Base-by-base conservation (phyloP, 305 asterid species). In the Solanum hybrid region DNA sequence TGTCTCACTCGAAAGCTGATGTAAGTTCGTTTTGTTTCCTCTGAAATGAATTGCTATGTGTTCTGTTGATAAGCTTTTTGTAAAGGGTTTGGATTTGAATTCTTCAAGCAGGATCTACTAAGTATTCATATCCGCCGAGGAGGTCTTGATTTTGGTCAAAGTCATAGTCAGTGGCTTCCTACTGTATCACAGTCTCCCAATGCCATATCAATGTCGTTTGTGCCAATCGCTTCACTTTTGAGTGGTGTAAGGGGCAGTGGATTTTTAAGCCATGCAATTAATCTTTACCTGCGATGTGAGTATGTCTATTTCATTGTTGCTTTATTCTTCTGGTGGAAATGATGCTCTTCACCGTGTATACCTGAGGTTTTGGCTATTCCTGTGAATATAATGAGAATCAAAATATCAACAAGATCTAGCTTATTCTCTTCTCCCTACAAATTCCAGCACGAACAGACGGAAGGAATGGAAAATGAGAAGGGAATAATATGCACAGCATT, bases 201-300 rank as follows among this genome's bases (percentile, higher is more conserved):
- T 92, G 99, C 92, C 89, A 94, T 96, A 93, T 95, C 99, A 14
- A 96, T 97, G 98, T 94, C 99, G 26, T 94, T 95, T 90, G 98
- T 97, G 93, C 99, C 99, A 71, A 96, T 97, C 46, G 95, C 94
- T 77, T 97, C 99, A 37, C 97, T 97, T 80, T 91, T 96, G 89
- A 96, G 98, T 36, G 98, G 99, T 8, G 92, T 94, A 88, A 94
- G 93, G 90, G 99, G 99, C 91, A 94, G 98, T 71, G 99, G 99
- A 18, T 96, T 97, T 89, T 90, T 97, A 91, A 94, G 95, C 90
- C 99, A 97, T 76, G 99, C 99, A 22, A 95, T 97, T 73, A 97
- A 97, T 90, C 95, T 96, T 78, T 97, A 97, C 91, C 91, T 97
- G 20, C 95, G 99, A 90, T 97, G 99, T 97, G 91, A 96, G 99